A percentile compares a stretch with the other conserved stretches of the same genome.
phyloP scores from a whole-genome alignment of 345 rosid species.

The Brassica incana region DNA sequence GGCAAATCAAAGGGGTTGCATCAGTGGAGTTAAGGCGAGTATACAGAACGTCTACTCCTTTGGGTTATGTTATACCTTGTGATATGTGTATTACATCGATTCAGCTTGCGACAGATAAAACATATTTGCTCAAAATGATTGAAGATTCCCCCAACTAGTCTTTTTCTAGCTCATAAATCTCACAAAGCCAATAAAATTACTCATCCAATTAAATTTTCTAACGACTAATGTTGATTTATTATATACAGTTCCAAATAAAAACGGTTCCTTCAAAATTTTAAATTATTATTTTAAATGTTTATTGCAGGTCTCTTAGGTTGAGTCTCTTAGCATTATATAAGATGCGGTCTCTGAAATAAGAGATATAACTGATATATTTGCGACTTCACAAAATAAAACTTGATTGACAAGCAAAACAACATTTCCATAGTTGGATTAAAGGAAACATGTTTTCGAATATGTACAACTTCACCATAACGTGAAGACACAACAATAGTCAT shows the following conservation, averaged over 20 bases:
- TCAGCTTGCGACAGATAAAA: no score
- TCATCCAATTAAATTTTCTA: not conserved
- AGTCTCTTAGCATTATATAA: no score
- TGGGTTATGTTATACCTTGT: not conserved
- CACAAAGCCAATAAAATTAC: not conserved
- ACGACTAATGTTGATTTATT: not conserved
- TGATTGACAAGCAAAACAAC: not conserved
- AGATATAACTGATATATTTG: not conserved
- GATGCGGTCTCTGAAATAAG: not conserved
- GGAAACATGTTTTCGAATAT: not conserved
- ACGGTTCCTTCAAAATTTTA: not conserved
- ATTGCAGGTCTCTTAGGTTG: no score
- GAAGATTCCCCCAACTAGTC: not conserved
- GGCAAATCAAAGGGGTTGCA: not conserved
- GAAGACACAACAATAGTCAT: not conserved
- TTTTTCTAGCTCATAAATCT: not conserved
- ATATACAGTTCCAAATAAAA: not conserved
- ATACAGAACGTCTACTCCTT: not conserved
- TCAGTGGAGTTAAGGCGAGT: not conserved
- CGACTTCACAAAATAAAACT: not conserved
- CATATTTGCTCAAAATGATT: not conserved
- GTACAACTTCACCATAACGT: conserved; percentile 16
- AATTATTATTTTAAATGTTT: no score
- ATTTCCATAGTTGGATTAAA: not conserved
- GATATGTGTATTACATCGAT: not conserved